A percentile compares a stretch with the other conserved stretches of the same genome.
Evolutionary conservation across 495 filamentous ascomycete species (phyloP).

Genomic region (Penicillium canariense): DNA sequence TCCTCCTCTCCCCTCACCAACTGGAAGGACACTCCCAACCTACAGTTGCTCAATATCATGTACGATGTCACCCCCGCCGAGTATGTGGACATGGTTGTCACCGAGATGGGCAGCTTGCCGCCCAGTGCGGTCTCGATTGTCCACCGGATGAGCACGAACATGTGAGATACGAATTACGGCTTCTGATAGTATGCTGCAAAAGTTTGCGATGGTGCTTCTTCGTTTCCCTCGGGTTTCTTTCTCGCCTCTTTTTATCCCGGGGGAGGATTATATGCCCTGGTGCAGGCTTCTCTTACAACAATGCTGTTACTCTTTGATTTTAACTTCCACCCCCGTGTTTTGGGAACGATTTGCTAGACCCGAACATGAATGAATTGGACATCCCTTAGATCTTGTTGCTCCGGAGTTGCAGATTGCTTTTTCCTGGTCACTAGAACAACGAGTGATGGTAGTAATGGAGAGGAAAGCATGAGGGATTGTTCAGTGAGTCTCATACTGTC

Average conservation of each 20-base stretch:
- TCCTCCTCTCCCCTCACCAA: slow-evolving; percentile 44
- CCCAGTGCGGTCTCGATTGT: slow-evolving; percentile 72
- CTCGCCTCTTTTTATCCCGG: neutral
- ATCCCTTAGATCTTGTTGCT: neutral
- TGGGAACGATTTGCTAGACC: neutral
- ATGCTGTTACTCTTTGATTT: neutral
- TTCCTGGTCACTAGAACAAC: no score
- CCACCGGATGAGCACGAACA: slow-evolving; percentile 49
- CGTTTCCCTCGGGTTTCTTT: neutral
- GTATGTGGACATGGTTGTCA: slow-evolving; percentile 84
- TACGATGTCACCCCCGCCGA: slow-evolving; percentile 93
- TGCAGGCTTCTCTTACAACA: neutral
- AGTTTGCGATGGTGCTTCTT: neutral
- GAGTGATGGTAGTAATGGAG: no score
- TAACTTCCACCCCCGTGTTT: neutral
- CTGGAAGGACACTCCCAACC: slow-evolving; percentile 60
- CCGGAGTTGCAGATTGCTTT: no score
- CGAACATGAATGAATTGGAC: neutral
- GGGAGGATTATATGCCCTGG: neutral
- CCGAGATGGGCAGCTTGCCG: slow-evolving; percentile 84
- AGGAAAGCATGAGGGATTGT: no score
- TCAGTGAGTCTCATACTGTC: no score
- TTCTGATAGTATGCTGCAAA: slow-evolving; percentile 1
- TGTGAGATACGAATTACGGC: slow-evolving; percentile 23
- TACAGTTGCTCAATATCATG: slow-evolving; percentile 79